Base-by-base conservation (phyloP, 345 rosid species). In the rapeseed (Brassica napus) region DNA sequence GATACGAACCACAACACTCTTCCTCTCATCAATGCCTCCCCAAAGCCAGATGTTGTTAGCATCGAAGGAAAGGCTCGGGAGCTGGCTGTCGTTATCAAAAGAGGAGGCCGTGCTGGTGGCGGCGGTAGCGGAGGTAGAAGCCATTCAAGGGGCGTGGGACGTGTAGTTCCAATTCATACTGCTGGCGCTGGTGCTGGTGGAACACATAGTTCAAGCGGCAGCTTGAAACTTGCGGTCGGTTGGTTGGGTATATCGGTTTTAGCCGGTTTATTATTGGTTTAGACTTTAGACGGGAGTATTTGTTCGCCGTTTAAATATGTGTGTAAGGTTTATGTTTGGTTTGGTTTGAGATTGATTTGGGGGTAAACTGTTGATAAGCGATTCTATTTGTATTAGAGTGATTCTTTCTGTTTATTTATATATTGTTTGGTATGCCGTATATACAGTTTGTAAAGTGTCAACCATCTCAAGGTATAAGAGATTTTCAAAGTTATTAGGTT, bases 61-160 rank as follows among this genome's bases (percentile, higher is more conserved):
- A 65, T 66, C 44, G 73, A 73, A 73, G 52, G 70, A 73, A 79
- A 68, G 26, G 15, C 75, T 24, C 65, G 75, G 15, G 74, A 68
- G 35, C 35, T 79, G 73, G 74, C 52, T 34, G 74, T 74, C 6
- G 78, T 73, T 12, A 79, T 79, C 6, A 74, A 68, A 35, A 79
- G 1, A 68, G 74, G 78, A 14, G 80, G 75, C 62, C 16, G 71
- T 54, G 57, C 2, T 49, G 55, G 55, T 4, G 24, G 59, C 8
- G 23, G 59, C 24, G 10, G 59, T 1, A 10, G 59, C 6, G 57
- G 57, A 7, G 18, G 18, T 49, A 7, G 57, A n/a, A 49, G 16
- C 55, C 21, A 15, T 47, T 47, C 54, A 47, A 47, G 15, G 4
- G 54, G 54, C 54, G 24, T 9, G 26, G 18, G 24, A 2, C 37